A percentile compares a stretch with the other conserved stretches of the same genome.
phyloP scores from a whole-genome alignment of 2,329 filamentous ascomycete species.

The Sporothrix brunneoviolacea region DNA sequence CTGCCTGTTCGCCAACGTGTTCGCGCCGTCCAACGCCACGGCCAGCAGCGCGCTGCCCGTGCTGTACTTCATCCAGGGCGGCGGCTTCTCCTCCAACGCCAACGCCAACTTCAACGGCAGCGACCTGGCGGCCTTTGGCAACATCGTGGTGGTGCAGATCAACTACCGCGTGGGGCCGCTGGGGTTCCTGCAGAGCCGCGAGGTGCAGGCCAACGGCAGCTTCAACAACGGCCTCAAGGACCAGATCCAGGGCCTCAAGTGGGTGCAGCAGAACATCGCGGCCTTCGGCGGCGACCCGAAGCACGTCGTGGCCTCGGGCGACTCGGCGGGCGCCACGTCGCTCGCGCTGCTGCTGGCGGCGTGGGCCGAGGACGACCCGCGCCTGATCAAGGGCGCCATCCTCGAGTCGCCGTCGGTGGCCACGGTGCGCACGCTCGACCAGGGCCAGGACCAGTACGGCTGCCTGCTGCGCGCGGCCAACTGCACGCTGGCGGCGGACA shows the following conservation, averaged over 20 bases:
- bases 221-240: slow-evolving; percentile 47
- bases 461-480: slow-evolving; percentile 14
- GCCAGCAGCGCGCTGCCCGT: slow-evolving; percentile 34
- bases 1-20: slow-evolving; percentile 63
- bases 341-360: slow-evolving; percentile 57
- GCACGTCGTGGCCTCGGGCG: slow-evolving; percentile 63
- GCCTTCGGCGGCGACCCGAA: slow-evolving; percentile 61
- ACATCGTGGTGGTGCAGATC: slow-evolving; percentile 57
- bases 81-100: slow-evolving; percentile 43
- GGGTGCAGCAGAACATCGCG: slow-evolving; percentile 59
- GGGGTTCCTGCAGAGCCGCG: slow-evolving; percentile 60
- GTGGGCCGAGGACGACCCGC: slow-evolving; percentile 39
- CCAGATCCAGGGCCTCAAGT: slow-evolving; percentile 60
- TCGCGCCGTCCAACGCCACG: slow-evolving; percentile 50
- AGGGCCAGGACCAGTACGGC: slow-evolving; percentile 20
- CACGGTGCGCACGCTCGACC: slow-evolving; percentile 18
- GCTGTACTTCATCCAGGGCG: slow-evolving; percentile 37
- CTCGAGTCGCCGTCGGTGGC: slow-evolving; percentile 33
- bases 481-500: slow-evolving; percentile 19
- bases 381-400: slow-evolving; percentile 42
- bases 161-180: slow-evolving; percentile 73
- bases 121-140: slow-evolving; percentile 43
- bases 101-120: slow-evolving; percentile 49
- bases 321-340: slow-evolving; percentile 59
- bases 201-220: slow-evolving; percentile 51